phyloP scores from a whole-genome alignment of 2,329 filamentous ascomycete species.

The Venturia aucupariae region DNA sequence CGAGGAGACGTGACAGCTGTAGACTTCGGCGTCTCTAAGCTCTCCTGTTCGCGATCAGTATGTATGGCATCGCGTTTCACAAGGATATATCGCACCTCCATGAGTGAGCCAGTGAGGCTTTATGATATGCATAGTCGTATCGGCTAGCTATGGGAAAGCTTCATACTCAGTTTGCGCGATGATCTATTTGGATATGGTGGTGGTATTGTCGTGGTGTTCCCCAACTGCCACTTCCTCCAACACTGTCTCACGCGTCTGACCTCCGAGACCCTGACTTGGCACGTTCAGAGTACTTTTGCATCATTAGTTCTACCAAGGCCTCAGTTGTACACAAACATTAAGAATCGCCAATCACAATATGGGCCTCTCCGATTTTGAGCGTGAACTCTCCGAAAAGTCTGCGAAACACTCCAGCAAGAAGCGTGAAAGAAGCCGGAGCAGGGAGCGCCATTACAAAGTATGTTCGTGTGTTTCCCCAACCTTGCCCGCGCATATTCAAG shows the following conservation, averaged over 20 bases:
- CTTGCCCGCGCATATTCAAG: neutral
- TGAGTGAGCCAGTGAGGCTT: conserved; percentile 18
- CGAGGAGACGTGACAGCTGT: conserved; percentile 93
- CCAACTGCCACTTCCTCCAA: neutral
- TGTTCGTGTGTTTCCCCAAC: neutral
- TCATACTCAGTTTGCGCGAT: conserved; percentile 10
- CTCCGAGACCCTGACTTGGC: neutral
- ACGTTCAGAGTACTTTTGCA: neutral
- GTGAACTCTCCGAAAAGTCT: conserved; percentile 13
- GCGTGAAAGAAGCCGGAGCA: conserved; percentile 35
- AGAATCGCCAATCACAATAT: neutral
- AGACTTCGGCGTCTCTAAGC: conserved; percentile 97
- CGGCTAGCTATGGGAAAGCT: conserved; percentile 3
- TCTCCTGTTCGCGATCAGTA: conserved; percentile 47
- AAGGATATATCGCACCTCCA: conserved; percentile 16
- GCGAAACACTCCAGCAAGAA: conserved; percentile 25
- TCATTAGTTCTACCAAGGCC: neutral
- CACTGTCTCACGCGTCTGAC: neutral
- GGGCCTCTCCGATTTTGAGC: conserved; percentile 15
- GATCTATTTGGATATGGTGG: neutral
- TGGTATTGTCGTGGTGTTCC: neutral
- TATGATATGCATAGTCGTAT: conserved; percentile 17
- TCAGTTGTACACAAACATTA: neutral
- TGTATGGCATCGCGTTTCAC: conserved; percentile 18
- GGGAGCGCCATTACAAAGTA: conserved; percentile 18